These are phyloP conservation scores for Artemisia tridentata DNA, from an alignment of 129 eudicot species.

Conservation along the genomic window DNA sequence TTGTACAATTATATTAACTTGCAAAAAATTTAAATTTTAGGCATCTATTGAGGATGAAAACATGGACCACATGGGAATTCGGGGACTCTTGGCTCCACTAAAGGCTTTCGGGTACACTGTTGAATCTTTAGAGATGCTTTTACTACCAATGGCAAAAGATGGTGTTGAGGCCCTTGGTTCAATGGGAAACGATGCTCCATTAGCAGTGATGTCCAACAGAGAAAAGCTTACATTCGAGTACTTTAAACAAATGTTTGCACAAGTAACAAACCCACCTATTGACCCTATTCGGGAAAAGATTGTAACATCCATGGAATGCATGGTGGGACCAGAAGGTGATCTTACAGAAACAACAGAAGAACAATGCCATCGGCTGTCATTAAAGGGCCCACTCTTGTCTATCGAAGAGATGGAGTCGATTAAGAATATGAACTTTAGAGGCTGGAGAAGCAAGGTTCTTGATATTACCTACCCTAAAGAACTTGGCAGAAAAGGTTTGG, in stretches of 20 bases:
- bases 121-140: slow-evolving; percentile 90
- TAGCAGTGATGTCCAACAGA: slow-evolving; percentile 96
- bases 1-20: slow-evolving; percentile 11
- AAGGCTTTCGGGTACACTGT: slow-evolving; percentile 94
- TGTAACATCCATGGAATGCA: slow-evolving; percentile 97
- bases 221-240: slow-evolving; percentile 95
- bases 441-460: slow-evolving; percentile 95
- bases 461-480: slow-evolving; percentile 80
- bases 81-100: slow-evolving; percentile 80
- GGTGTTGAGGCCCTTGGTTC: slow-evolving; percentile 97
- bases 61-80: slow-evolving; percentile 85
- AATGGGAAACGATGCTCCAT: slow-evolving; percentile 98
- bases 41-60: slow-evolving; percentile 57
- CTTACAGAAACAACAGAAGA: slow-evolving; percentile 97
- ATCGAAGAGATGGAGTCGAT: slow-evolving; percentile 90
- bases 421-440: slow-evolving; percentile 88
- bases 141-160: slow-evolving; percentile 98
- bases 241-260: slow-evolving; percentile 99
- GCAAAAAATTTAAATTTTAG: slow-evolving; percentile 22
- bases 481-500: slow-evolving; percentile 81
- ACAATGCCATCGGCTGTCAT: slow-evolving; percentile 92
- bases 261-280: slow-evolving; percentile 96
- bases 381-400: slow-evolving; percentile 88
- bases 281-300: slow-evolving; percentile 98
- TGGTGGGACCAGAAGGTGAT: slow-evolving; percentile 99